A percentile compares a stretch with the other conserved stretches of the same genome.
phyloP scores from a whole-genome alignment of 139 green algal genomes.

The Tetratostichococcus sp. region DNA sequence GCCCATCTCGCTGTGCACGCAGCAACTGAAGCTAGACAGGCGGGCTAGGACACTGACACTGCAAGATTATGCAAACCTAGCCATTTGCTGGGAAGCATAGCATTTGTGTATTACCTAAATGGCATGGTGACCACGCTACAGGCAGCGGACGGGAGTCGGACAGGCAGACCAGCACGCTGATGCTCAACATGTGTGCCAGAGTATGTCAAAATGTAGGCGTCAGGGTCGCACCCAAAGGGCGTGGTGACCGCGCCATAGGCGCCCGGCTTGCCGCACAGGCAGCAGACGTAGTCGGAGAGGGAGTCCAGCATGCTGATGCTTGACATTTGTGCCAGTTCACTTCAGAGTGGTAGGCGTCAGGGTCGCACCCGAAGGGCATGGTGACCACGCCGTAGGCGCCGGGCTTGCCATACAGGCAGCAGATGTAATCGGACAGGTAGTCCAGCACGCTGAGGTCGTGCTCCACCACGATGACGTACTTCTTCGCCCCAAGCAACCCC shows the following conservation, averaged over 20 bases:
- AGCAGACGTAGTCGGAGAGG: conserved; percentile 97
- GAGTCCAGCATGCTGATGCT: conserved; percentile 73
- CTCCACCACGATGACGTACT: conserved; percentile 97
- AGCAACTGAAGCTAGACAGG: too few relatives aligned
- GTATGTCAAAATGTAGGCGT: too few relatives aligned
- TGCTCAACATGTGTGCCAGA: too few relatives aligned
- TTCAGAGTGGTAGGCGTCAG: conserved; percentile 20
- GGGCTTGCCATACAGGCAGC: conserved; percentile 98
- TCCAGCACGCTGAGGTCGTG: conserved; percentile 94
- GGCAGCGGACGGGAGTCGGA: too few relatives aligned
- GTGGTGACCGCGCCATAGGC: conserved; percentile 27
- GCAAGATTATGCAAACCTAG: too few relatives aligned
- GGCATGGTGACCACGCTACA: too few relatives aligned
- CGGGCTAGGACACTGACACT: too few relatives aligned
- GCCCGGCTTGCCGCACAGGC: conserved; percentile 93
- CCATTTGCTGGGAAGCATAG: too few relatives aligned
- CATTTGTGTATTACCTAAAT: too few relatives aligned
- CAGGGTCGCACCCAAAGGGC: too few relatives aligned
- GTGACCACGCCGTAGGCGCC: conserved; percentile 98
- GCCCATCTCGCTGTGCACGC: too few relatives aligned
- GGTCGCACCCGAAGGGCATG: conserved; percentile 75
- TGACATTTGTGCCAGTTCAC: too few relatives aligned
- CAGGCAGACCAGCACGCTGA: conserved; percentile 2
- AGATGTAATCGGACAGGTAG: conserved; percentile 99
- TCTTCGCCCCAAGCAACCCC: conserved; percentile 65